Percentiles rank a stretch among this genome's conserved stretches.
phyloP scores from a whole-genome alignment of 2,329 filamentous ascomycete genomes.

The Mycocentrospora acerina region DNA sequence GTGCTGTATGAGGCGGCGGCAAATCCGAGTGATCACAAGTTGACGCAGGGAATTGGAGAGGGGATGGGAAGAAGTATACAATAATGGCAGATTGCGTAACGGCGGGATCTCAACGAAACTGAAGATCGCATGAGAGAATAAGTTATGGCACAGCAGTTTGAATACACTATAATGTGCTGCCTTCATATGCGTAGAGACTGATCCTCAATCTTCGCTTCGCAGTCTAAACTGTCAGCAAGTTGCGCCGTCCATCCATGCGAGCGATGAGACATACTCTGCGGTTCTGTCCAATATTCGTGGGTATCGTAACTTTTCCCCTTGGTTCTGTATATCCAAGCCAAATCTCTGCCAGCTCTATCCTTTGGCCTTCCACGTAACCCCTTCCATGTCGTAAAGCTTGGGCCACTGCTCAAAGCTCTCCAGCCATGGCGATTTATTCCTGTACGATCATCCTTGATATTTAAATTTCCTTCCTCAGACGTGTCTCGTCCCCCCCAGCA shows the following conservation, averaged over 20 bases:
- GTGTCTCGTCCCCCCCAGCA: conserved; percentile 85
- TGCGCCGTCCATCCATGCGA: background rate
- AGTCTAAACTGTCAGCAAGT: conserved; percentile 6
- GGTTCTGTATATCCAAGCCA: conserved; percentile 1
- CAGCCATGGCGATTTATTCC: background rate
- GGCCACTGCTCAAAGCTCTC: background rate
- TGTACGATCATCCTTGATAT: background rate
- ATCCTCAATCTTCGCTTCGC: background rate
- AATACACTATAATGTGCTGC: too few species aligned
- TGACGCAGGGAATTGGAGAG: conserved; percentile 42
- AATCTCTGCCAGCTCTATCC: background rate
- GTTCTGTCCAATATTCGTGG: conserved; percentile 4
- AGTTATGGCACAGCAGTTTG: too few species aligned
- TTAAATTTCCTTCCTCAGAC: conserved; percentile 15
- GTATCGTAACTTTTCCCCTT: conserved; percentile 9
- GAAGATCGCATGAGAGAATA: too few species aligned
- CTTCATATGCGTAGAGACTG: too few species aligned
- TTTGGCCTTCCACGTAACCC: background rate
- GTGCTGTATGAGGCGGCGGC: conserved; percentile 93
- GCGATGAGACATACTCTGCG: conserved; percentile 9
- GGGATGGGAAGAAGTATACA: conserved; percentile 41
- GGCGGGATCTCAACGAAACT: too few species aligned
- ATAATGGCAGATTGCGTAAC: too few species aligned
- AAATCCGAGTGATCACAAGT: conserved; percentile 82
- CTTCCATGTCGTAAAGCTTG: background rate